These are phyloP conservation scores for Myriosclerotinia scirpicola DNA, from an alignment of 2,329 filamentous ascomycete genomes.

Conservation along the genomic window DNA sequence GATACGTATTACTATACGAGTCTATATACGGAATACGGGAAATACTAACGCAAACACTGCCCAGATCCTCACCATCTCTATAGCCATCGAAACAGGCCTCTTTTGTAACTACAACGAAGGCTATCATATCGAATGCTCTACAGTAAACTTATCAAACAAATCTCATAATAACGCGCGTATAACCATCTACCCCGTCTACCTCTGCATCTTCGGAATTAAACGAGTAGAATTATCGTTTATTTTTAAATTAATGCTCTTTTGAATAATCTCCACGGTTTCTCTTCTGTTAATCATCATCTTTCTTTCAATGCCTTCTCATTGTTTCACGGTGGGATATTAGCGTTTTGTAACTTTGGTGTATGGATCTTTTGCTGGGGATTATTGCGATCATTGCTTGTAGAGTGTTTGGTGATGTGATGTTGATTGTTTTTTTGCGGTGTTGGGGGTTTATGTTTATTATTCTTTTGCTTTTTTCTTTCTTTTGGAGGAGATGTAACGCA, in stretches of 20 bases:
- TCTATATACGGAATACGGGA: no score
- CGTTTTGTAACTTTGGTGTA: background rate
- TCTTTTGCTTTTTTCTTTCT: background rate
- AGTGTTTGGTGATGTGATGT: slow-evolving; percentile 4
- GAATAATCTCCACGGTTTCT: background rate
- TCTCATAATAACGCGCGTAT: background rate
- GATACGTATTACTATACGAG: no score
- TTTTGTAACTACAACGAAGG: background rate
- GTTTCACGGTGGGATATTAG: background rate
- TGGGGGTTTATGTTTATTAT: background rate
- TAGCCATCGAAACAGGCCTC: background rate
- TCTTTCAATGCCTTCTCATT: slow-evolving; percentile 4
- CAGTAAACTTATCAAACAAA: background rate
- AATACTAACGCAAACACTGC: no score
- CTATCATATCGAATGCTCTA: slow-evolving; percentile 11
- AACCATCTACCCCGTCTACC: slow-evolving; percentile 1
- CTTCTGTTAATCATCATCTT: slow-evolving; percentile 1
- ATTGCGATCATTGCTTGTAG: slow-evolving; percentile 5
- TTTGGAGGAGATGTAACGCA: no score
- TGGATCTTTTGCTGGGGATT: background rate
- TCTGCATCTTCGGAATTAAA: slow-evolving; percentile 11
- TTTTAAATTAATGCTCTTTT: background rate
- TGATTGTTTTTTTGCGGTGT: slow-evolving; percentile 8
- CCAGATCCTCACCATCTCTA: background rate
- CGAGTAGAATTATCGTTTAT: slow-evolving; percentile 3